Evolutionary conservation across 2,329 filamentous ascomycete genomes (phyloP), one percentile per base, ranked within the genome.

Genomic region (Sclerotinia glacialis): DNA sequence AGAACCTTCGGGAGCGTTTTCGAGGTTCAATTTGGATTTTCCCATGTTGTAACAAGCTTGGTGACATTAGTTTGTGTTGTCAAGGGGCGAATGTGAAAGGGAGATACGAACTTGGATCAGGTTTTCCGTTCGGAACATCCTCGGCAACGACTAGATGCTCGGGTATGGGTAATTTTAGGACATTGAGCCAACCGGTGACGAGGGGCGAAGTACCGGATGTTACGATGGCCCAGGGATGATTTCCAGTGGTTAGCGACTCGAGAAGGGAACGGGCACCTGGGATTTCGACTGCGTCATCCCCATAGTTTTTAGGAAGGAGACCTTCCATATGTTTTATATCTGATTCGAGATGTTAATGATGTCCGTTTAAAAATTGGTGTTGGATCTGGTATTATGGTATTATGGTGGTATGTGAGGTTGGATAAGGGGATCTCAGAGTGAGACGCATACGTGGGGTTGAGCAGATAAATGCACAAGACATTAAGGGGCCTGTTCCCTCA

Each of bases 301-400:
- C 92, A 79, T 91, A 92, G 63, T 89, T 82, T 74, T 86, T 84
- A 3, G 94, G 94, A 47, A 98, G 87, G 28, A 85, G 81, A 31
- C 86, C 88, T 80, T 98, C 95, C 77, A 93, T 86, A 66, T 89
- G 80, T 76, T 85, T 86, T 72, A 97, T 87, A 75, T 97, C 93
- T 96, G 53, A n/a, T 16, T n/a, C 7, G 42, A n/a, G 23, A 31
- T 16, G 74, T 66, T 42, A 50, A 18, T 21, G 9, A 12, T 64
- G 23, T 5, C 9, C 21, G 3, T 40, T 50, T 49, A 5, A 50
- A 5, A 37, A 14, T 9, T 3, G 21, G 23, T 23, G 21, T 50
- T n/a, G n/a, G 18, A 34, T n/a, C 21, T 47, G 6, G 46, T 47
- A 9, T 34, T n/a, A 6, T 28, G 26, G 16, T 34, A 3, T 37